Percentiles rank a stretch among this genome's conserved stretches.
Evolutionary conservation across 768 basidiomycete species (phyloP).

Genomic region (Phylloporus arenicola): DNA sequence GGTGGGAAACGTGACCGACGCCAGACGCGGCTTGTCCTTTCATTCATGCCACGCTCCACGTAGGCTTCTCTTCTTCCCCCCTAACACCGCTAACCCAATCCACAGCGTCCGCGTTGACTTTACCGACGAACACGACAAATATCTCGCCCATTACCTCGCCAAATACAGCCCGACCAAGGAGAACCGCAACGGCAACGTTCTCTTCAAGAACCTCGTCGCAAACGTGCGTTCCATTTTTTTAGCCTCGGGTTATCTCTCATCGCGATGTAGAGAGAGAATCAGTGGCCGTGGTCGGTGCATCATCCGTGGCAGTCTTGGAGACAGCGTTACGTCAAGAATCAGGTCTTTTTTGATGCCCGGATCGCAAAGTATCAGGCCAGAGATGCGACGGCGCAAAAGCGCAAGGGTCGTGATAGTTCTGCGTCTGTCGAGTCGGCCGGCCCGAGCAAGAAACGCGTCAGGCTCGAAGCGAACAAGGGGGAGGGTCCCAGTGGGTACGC

Average conservation of each 20-base stretch:
- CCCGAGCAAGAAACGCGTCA: constrained; percentile 8
- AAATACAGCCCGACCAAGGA: constrained; percentile 35
- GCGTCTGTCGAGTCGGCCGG: not conserved
- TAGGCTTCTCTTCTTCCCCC: not conserved
- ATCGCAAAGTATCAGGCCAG: constrained; percentile 39
- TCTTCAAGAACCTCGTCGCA: constrained; percentile 41
- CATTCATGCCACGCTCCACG: not conserved
- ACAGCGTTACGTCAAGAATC: constrained; percentile 49
- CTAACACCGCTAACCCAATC: not conserved
- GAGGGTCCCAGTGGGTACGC: constrained; percentile 4
- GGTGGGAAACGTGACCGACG: too few relatives aligned
- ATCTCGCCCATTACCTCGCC: constrained; percentile 46
- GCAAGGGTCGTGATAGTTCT: constrained; percentile 2
- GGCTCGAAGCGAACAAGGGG: not conserved
- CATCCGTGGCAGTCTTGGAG: constrained; percentile 65
- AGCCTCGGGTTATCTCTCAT: not conserved
- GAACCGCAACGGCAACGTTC: constrained; percentile 42
- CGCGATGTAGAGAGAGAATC: constrained; percentile 29
- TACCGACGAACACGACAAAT: constrained; percentile 37
- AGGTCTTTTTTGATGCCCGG: constrained; percentile 34
- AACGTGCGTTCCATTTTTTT: constrained; percentile 36
- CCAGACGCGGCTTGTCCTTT: not conserved
- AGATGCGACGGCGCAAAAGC: constrained; percentile 11
- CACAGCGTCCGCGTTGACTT: constrained; percentile 26
- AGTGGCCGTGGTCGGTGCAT: constrained; percentile 48